Base-by-base conservation (phyloP, 2,329 filamentous ascomycete species). In the Chalara sp. region DNA sequence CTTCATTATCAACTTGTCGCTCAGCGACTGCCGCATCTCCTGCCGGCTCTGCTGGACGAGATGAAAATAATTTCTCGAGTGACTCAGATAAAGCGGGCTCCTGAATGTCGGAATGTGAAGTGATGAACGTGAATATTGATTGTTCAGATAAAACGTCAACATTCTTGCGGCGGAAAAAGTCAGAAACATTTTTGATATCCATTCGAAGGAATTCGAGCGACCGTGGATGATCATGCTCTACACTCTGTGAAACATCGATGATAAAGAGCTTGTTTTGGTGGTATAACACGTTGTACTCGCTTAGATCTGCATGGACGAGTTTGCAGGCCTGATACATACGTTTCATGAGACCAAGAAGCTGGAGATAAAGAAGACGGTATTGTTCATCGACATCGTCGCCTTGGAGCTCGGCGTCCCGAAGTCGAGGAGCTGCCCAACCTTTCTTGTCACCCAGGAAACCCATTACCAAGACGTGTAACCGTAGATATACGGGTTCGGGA, bases 211-310 rank as follows among this genome's bases (percentile, higher is more conserved):
- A 99, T 66, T 97, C 92, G 32, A 95, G 76, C 2, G 88, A 92
- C 52, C 89, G 81, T 0, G 93, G 93, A 68, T 99, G 93, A 61
- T 97, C 92, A 60, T 95, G 91, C 72, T 97, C 95, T 21, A 99
- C 93, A 64, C 87, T 93, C 72, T 99, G 93, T 50, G 89, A 96
- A 42, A 99, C 93, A 69, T 99, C 93, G 67, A 99, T 99, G 63
- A 99, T 86, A 75, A 89, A 96, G 1, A 96, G 80, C 61, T 81
- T 82, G 52, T 81, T 76, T 51, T 89, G 78, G 72, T 96, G 79
- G 72, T 95, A 99, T 21, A 99, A 78, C 48, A 97, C 81, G 65
- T 99, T 99, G 80, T 99, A 99, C 76, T 99, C 93, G 74, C 89
- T 95, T 66, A 99, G 68, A 80, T 99, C 93, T 46, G 91, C 93